These are phyloP conservation scores for Tagetes erecta DNA, from an alignment of 129 eudicot genomes.

Conservation along the genomic window DNA sequence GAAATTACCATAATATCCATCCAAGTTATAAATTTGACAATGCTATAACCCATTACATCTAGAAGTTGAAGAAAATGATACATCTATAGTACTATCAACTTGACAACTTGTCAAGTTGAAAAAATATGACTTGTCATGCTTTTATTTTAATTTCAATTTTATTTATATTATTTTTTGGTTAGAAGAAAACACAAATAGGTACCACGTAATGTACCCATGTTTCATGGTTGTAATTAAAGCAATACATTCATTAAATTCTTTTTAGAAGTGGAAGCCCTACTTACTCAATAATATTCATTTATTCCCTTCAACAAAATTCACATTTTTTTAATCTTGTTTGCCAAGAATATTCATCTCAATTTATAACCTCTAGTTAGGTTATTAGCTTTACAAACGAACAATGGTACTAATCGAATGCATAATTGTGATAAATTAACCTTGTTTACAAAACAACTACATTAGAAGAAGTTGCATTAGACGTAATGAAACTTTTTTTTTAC, in stretches of 20 bases:
- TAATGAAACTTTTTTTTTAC: no score
- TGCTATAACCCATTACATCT: background rate
- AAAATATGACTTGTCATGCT: constrained; percentile 60
- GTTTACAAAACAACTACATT: background rate
- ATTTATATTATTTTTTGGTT: constrained; percentile 16
- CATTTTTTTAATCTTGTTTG: constrained; percentile 9
- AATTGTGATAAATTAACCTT: background rate
- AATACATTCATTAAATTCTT: constrained; percentile 24
- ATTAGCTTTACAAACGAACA: constrained; percentile 1
- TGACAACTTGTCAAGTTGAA: constrained; percentile 34
- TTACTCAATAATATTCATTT: constrained; percentile 33
- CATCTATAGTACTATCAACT: constrained; percentile 18
- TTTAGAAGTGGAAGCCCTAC: constrained; percentile 44
- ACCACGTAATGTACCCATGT: constrained; percentile 24
- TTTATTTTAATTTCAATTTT: constrained; percentile 16
- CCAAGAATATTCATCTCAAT: constrained; percentile 34
- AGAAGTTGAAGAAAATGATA: constrained; percentile 15
- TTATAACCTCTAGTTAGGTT: constrained; percentile 20
- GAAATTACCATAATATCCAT: constrained; percentile 3
- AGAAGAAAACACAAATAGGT: constrained; percentile 5
- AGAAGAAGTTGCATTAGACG: no score
- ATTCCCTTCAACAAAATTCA: constrained; percentile 31
- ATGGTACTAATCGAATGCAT: constrained; percentile 13
- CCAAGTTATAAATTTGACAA: background rate
- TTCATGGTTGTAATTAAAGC: constrained; percentile 38